Evolutionary conservation across 164 flowering plant species (phyloP).

Genomic region (Stephania yunnanensis): DNA sequence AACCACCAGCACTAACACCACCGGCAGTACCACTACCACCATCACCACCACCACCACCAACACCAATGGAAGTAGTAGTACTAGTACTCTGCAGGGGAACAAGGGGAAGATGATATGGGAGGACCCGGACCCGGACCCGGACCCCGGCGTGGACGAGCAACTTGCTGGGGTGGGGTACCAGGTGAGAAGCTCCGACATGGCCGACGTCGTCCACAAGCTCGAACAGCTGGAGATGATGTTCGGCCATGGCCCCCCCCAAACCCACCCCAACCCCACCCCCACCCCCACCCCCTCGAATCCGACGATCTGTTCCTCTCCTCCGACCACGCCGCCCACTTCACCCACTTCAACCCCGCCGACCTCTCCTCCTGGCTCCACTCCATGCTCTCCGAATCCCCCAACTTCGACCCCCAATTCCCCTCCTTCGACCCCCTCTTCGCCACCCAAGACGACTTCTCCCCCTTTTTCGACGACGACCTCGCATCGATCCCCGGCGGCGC

Average conservation of each 20-base stretch:
- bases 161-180: constrained; percentile 78
- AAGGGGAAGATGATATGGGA: constrained; percentile 48
- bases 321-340: constrained; percentile 62
- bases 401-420: neutral
- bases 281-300: too few relatives aligned
- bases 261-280: too few relatives aligned
- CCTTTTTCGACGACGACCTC: neutral
- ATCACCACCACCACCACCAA: neutral
- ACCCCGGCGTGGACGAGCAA: constrained; percentile 64
- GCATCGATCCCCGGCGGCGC: constrained; percentile 47
- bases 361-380: constrained; percentile 59
- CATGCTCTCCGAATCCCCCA: constrained; percentile 54
- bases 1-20: neutral
- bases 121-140: constrained; percentile 24
- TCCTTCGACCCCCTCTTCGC: neutral
- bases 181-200: constrained; percentile 74
- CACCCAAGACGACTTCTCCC: too few relatives aligned
- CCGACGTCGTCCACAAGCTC: constrained; percentile 70
- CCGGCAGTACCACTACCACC: neutral
- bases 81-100: constrained; percentile 2
- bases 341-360: constrained; percentile 82
- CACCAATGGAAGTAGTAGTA: neutral
- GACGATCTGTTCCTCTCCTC: constrained; percentile 22
- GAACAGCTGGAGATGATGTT: constrained; percentile 75
- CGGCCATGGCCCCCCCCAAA: constrained; percentile 16